Evolutionary conservation across 495 filamentous ascomycete species (phyloP), one percentile per base, ranked within the genome.

Genomic region (Penicillium soppii): DNA sequence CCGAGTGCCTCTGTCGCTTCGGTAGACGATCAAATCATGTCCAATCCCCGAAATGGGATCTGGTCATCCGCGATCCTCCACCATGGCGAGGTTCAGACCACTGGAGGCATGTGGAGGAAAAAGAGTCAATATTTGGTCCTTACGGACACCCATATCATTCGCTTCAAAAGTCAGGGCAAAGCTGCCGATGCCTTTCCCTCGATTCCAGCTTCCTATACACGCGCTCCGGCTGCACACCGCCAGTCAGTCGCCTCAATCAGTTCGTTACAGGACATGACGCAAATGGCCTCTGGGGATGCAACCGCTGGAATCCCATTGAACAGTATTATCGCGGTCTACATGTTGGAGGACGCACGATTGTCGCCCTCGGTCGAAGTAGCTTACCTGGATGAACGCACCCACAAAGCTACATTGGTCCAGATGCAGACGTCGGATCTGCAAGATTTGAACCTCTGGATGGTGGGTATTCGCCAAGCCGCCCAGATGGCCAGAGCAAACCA

Each of bases 111-210:
- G 69, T 83, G 96, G 66, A 81, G 89, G 65, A 87, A 89, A 65
- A 92, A 89, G 71, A 88, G 83, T 59, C 90, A 95, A 53, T 97
- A 90, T 56, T 72, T 97, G 25, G 94, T 96, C n/a, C 77, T 97
- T 29, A 97, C 92, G 8, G 85, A 92, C 39, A 82, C 83, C 20
- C 86, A 95, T 66, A 65, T 98, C 32, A 64, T 96, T 50, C 85
- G 90, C 38, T 90, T 91, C 69, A 95, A 90, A 67, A 87, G 70
- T 56, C 82, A 88, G 51, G 77, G 74, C 56, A 85, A 85, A 59
- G 86, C 87, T 46, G 78, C 86, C 37, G 89, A 88, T 27, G 64
- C 75, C 40, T 89, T 87, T 52, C 74, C 77, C 13, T 76, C 69
- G 7, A 79, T 85, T 27, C 70, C 73, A 5, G 55, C 71, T 22